Evolutionary conservation across 2,329 filamentous ascomycete species (phyloP).

Genomic region (Aspergillus luchuensis): DNA sequence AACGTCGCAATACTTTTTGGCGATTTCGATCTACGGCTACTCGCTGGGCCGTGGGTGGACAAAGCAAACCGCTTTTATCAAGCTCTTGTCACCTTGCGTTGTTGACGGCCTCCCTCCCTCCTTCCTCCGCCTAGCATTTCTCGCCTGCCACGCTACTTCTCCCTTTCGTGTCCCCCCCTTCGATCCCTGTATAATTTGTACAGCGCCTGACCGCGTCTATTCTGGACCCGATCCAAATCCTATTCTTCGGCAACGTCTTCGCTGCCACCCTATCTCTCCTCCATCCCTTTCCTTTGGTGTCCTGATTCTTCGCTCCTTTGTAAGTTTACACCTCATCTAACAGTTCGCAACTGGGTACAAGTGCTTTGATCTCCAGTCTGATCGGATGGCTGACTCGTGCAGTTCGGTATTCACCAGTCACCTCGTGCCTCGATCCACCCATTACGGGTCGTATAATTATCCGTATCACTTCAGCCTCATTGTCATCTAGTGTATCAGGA

Average conservation of each 20-base stretch:
- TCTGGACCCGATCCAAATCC: constrained; percentile 21
- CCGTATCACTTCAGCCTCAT: background rate
- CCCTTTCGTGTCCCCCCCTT: constrained; percentile 27
- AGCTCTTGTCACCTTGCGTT: constrained; percentile 39
- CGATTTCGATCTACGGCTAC: constrained; percentile 30
- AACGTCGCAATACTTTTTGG: constrained; percentile 35
- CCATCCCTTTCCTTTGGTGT: constrained; percentile 17
- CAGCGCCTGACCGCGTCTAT: constrained; percentile 31
- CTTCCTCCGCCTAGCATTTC: constrained; percentile 29
- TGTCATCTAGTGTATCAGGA: background rate
- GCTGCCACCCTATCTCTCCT: constrained; percentile 20
- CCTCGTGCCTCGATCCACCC: constrained; percentile 28
- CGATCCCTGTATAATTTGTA: constrained; percentile 34
- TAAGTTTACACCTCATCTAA: constrained; percentile 19
- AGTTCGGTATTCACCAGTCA: constrained; percentile 34
- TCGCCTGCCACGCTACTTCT: constrained; percentile 24
- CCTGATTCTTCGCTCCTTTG: constrained; percentile 24
- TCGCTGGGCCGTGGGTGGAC: constrained; percentile 31
- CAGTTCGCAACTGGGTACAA: constrained; percentile 3
- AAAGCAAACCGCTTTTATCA: constrained; percentile 35
- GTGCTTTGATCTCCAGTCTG: background rate
- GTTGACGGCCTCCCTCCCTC: constrained; percentile 2
- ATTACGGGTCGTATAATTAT: constrained; percentile 18
- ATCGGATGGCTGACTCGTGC: constrained; percentile 19
- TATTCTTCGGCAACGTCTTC: constrained; percentile 15